Evolutionary conservation across 305 asterid genomes (phyloP).

Genomic region (Euphrasia arctica): DNA sequence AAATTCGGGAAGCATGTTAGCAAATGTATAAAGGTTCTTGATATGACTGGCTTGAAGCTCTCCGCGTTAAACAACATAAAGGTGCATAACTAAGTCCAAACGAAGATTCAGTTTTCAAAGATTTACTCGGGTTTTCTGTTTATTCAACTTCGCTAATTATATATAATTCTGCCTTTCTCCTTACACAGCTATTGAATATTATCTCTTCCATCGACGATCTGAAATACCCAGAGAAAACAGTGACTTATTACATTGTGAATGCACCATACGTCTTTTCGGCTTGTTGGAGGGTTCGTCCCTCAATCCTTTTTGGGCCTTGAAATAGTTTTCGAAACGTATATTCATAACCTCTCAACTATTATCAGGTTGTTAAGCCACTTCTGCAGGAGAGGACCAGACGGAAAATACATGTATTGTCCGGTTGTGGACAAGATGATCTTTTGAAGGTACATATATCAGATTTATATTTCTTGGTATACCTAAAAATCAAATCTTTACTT

Average conservation of each 20-base stretch:
- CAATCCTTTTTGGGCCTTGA: conserved; percentile 13
- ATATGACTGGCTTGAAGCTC: conserved; percentile 86
- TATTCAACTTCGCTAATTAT: not conserved
- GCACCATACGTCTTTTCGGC: conserved; percentile 78
- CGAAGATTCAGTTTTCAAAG: conserved; percentile 6
- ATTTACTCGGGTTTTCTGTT: not conserved
- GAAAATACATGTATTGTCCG: conserved; percentile 70
- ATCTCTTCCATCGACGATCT: conserved; percentile 79
- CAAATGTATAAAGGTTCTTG: conserved; percentile 78
- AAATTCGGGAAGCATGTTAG: conserved; percentile 55
- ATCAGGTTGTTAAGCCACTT: conserved; percentile 84
- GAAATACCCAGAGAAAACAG: conserved; percentile 84
- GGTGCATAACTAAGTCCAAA: conserved; percentile 42
- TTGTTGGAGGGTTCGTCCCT: conserved; percentile 79
- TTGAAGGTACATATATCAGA: conserved; percentile 47
- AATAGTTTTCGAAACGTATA: not conserved
- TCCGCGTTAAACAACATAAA: conserved; percentile 75
- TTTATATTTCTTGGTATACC: too few species aligned
- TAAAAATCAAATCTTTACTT: not conserved
- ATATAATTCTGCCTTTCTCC: conserved; percentile 15
- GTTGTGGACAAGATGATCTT: conserved; percentile 74
- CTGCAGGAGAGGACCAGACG: conserved; percentile 77
- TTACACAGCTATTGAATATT: conserved; percentile 60
- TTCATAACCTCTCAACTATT: conserved; percentile 23
- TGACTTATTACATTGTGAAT: conserved; percentile 78